Conservation (phyloP, 768 basidiomycete genomes). For the Boletus vinaceobasis region DNA sequence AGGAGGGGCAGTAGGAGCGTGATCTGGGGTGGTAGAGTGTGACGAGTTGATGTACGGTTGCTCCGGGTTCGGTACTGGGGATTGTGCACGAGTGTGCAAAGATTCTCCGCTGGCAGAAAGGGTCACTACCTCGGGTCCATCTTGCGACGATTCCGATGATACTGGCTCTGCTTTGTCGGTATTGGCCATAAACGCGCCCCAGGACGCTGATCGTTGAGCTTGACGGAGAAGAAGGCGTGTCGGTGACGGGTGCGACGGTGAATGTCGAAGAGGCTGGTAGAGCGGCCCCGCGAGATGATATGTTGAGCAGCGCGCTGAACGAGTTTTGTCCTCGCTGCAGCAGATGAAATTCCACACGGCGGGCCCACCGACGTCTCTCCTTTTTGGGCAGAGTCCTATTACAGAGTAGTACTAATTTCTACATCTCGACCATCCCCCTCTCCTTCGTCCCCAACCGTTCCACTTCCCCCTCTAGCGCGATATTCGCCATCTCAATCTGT, state of each 20-base stretch:
- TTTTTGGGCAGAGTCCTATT: constrained; percentile 19
- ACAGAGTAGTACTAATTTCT: neutral
- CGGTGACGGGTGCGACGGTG: neutral
- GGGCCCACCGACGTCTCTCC: constrained; percentile 17
- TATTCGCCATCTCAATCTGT: constrained; percentile 94
- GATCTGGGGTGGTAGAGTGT: constrained; percentile 18
- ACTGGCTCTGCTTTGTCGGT: constrained; percentile 47
- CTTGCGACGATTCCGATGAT: constrained; percentile 40
- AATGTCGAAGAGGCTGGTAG: neutral
- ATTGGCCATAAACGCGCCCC: constrained; percentile 80
- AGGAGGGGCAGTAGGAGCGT: constrained; percentile 5
- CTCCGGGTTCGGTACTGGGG: constrained; percentile 14
- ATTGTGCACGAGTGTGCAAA: constrained; percentile 13
- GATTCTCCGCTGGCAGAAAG: constrained; percentile 4
- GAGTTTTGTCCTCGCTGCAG: constrained; percentile 11
- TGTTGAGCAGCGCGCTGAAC: neutral
- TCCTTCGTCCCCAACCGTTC: constrained; percentile 55
- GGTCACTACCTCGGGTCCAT: constrained; percentile 15
- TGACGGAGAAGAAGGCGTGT: constrained; percentile 13
- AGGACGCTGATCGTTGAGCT: constrained; percentile 45
- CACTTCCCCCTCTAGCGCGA: constrained; percentile 81
- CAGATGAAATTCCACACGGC: constrained; percentile 15
- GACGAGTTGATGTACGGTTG: constrained; percentile 5
- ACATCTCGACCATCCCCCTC: constrained; percentile 52
- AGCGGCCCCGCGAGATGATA: neutral